Conservation (phyloP, 176 grass and related monocot species). For the Poa pratensis region DNA sequence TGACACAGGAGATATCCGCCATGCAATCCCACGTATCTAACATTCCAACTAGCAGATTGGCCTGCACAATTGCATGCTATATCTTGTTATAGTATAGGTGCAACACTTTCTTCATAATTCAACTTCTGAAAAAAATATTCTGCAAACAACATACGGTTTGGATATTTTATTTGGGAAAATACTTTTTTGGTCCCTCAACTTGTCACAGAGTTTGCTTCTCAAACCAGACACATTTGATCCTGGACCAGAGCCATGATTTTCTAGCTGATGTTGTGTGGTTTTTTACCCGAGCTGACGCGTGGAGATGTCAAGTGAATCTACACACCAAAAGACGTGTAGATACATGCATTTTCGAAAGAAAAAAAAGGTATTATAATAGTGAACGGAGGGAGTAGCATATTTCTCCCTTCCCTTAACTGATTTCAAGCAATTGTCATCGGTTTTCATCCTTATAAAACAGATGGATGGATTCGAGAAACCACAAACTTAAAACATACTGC, state of each 20-base stretch:
- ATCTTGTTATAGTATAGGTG: not conserved
- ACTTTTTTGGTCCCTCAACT: no score
- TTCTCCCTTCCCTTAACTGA: not conserved
- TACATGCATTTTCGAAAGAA: no score
- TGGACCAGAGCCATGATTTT: no score
- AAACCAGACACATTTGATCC: no score
- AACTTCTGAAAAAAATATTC: not conserved
- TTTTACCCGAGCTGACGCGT: no score
- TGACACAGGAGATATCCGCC: not conserved
- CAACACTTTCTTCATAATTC: not conserved
- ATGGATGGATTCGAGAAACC: not conserved
- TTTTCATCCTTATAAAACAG: not conserved
- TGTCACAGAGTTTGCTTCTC: no score
- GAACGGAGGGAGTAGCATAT: not conserved
- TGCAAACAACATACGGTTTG: not conserved
- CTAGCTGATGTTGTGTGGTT: no score
- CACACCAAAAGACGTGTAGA: no score
- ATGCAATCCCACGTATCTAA: not conserved
- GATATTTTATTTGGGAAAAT: not conserved
- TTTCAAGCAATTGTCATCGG: not conserved
- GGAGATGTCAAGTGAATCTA: no score
- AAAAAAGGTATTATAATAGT: no score
- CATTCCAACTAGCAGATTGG: not conserved
- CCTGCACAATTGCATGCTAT: not conserved
- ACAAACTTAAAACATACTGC: not conserved